Conservation (phyloP, 768 basidiomycete species). For the Termitomyces eurrhizus region DNA sequence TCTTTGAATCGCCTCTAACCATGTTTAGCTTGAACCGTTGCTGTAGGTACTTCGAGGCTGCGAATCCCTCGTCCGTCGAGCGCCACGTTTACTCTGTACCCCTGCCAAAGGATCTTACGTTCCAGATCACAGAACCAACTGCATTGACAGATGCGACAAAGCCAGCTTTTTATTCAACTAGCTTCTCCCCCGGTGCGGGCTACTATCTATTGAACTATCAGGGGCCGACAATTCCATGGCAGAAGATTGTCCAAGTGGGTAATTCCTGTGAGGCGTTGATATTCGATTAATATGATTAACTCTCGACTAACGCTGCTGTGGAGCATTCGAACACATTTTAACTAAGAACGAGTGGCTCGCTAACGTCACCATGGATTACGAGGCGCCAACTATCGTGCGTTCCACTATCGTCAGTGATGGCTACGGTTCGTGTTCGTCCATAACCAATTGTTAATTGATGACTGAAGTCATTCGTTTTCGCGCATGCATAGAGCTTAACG, state of each 20-base stretch:
- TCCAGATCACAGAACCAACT: slow-evolving; percentile 34
- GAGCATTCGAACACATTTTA: slow-evolving; percentile 63
- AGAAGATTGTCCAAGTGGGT: slow-evolving; percentile 63
- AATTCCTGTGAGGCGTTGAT: slow-evolving; percentile 29
- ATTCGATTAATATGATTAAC: not conserved
- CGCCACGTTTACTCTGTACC: slow-evolving; percentile 81
- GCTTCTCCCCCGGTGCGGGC: slow-evolving; percentile 82
- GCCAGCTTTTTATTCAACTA: slow-evolving; percentile 57
- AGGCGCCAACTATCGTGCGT: slow-evolving; percentile 63
- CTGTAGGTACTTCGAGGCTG: slow-evolving; percentile 82
- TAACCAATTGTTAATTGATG: not conserved
- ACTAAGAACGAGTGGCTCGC: slow-evolving; percentile 68
- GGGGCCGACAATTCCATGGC: slow-evolving; percentile 86
- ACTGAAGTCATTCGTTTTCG: slow-evolving; percentile 16
- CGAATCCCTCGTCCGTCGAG: slow-evolving; percentile 76
- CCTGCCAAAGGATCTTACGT: slow-evolving; percentile 49
- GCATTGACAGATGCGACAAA: slow-evolving; percentile 50
- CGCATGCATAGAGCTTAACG: slow-evolving; percentile 67
- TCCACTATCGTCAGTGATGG: slow-evolving; percentile 79
- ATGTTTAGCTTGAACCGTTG: slow-evolving; percentile 11
- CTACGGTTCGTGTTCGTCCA: slow-evolving; percentile 51
- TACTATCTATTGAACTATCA: slow-evolving; percentile 79
- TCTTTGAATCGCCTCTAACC: slow-evolving; percentile 13
- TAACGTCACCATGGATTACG: slow-evolving; percentile 61
- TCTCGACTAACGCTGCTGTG: not conserved